phyloP scores from a whole-genome alignment of 352 stramenopile species.

The Phytophthora rubi region DNA sequence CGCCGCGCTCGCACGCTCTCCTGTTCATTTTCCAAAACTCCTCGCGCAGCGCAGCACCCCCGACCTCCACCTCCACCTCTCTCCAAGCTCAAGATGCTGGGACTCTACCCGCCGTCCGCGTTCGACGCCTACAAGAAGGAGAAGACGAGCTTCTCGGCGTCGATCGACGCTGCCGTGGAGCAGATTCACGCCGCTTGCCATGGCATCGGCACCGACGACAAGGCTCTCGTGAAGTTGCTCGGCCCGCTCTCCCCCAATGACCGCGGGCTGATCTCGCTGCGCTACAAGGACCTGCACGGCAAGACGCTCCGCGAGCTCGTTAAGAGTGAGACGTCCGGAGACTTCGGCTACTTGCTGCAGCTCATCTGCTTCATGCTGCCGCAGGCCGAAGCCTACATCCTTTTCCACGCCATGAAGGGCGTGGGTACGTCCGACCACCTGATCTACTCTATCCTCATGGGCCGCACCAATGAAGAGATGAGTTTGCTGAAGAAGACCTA shows the following conservation, averaged over 20 bases:
- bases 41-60: conserved; percentile 18
- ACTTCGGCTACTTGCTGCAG: conserved; percentile 68
- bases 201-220: conserved; percentile 73
- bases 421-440: conserved; percentile 63
- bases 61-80: conserved; percentile 4
- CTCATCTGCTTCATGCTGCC: conserved; percentile 60
- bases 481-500: conserved; percentile 57
- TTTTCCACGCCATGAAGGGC: conserved; percentile 69
- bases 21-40: conserved; percentile 49
- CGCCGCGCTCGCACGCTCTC: neutral
- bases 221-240: conserved; percentile 60
- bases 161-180: conserved; percentile 57
- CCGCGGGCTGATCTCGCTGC: conserved; percentile 52
- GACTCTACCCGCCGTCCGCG: conserved; percentile 63
- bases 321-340: conserved; percentile 69
- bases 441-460: conserved; percentile 66
- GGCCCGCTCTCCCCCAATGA: conserved; percentile 53
- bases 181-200: conserved; percentile 71
- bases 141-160: conserved; percentile 48
- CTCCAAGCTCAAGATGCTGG: conserved; percentile 50
- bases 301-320: conserved; percentile 57
- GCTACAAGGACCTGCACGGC: conserved; percentile 67
- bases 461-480: conserved; percentile 60
- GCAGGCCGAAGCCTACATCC: conserved; percentile 65
- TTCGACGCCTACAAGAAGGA: conserved; percentile 76